Evolutionary conservation across 2,329 filamentous ascomycete species (phyloP).

Genomic region (Elsinoe ampelina): DNA sequence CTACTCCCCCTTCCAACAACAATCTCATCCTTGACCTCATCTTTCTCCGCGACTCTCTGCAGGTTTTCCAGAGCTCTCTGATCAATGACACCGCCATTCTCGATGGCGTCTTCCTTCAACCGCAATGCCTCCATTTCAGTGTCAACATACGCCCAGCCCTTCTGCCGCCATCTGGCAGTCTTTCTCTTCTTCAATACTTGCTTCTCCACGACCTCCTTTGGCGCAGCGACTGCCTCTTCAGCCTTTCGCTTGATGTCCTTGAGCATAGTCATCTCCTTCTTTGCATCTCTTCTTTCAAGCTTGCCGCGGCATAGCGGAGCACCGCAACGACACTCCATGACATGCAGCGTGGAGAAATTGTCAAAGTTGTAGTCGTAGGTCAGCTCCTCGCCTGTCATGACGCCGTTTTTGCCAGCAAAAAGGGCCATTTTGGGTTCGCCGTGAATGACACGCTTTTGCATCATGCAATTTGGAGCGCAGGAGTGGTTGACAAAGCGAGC

Average conservation of each 20-base stretch:
- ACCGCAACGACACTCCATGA: constrained; percentile 53
- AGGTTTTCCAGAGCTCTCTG: constrained; percentile 2
- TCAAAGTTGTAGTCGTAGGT: constrained; percentile 86
- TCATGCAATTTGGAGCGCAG: constrained; percentile 83
- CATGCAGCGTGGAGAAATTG: constrained; percentile 52
- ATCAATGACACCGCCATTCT: constrained; percentile 14
- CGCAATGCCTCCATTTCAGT: constrained; percentile 13
- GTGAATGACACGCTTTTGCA: constrained; percentile 96
- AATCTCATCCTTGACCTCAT: background rate
- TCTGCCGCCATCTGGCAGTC: constrained; percentile 14
- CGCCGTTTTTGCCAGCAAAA: constrained; percentile 80
- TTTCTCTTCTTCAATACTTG: constrained; percentile 17
- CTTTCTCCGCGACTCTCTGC: background rate
- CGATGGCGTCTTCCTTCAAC: constrained; percentile 14
- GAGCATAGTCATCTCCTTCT: constrained; percentile 16
- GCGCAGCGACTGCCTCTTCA: constrained; percentile 5
- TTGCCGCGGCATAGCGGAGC: constrained; percentile 50
- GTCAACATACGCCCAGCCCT: constrained; percentile 17
- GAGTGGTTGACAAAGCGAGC: constrained; percentile 98
- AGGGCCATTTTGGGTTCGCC: constrained; percentile 93
- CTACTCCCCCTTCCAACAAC: constrained; percentile 5
- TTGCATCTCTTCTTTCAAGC: constrained; percentile 44
- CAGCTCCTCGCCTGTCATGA: constrained; percentile 90
- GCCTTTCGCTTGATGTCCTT: constrained; percentile 13
- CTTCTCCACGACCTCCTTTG: constrained; percentile 11